Percentiles rank a stretch among this genome's conserved stretches.
These are phyloP conservation scores for Dactylellina leptospora DNA, from an alignment of 2,329 filamentous ascomycete genomes.

Conservation along the genomic window DNA sequence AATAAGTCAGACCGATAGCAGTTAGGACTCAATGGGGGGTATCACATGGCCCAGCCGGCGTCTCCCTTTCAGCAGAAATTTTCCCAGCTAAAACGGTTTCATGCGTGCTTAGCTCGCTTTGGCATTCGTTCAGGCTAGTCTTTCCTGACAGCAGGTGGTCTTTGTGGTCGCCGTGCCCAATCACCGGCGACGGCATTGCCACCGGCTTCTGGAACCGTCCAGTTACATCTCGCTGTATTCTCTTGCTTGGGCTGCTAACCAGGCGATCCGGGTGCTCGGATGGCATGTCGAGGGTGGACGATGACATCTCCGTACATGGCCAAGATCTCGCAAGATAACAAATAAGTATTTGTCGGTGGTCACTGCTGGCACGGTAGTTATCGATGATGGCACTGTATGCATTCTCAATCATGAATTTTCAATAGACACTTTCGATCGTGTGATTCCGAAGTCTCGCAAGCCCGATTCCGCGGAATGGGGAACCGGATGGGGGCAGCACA, in stretches of 20 bases:
- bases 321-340: too few relatives aligned
- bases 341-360: too few relatives aligned
- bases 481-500: too few relatives aligned
- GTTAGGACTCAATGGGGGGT: too few relatives aligned
- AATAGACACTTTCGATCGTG: too few relatives aligned
- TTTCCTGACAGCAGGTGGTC: conserved; percentile 20
- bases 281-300: too few relatives aligned
- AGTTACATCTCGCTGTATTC: background rate
- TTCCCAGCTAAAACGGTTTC: conserved; percentile 52
- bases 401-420: too few relatives aligned
- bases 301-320: conserved; percentile 32
- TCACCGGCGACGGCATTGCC: conserved; percentile 14
- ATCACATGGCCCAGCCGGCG: conserved; percentile 40
- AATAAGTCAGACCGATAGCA: background rate
- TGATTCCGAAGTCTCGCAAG: too few relatives aligned
- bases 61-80: conserved; percentile 6
- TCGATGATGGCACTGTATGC: too few relatives aligned
- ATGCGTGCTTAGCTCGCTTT: conserved; percentile 36
- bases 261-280: too few relatives aligned
- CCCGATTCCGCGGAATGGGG: too few relatives aligned
- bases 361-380: too few relatives aligned
- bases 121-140: conserved; percentile 29
- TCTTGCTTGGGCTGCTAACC: background rate
- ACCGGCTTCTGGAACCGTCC: conserved; percentile 35
- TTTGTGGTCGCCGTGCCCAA: background rate